Evolutionary conservation across 2,329 filamentous ascomycete genomes (phyloP), one percentile per base, ranked within the genome.

Genomic region (Claviceps citrina): DNA sequence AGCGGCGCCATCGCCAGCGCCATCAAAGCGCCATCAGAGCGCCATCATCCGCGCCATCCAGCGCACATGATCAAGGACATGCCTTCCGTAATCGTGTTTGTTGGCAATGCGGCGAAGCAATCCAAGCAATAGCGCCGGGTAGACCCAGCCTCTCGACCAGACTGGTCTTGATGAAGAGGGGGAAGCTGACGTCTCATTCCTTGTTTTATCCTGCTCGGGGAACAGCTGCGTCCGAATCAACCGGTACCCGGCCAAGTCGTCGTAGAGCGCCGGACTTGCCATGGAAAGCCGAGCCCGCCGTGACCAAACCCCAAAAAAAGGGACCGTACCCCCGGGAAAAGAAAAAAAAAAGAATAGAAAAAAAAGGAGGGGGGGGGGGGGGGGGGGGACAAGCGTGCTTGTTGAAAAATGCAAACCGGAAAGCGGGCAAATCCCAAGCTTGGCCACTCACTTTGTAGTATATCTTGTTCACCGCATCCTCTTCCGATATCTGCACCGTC

Each of bases 381-480:
- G n/a, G n/a, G n/a, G n/a, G n/a, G n/a, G n/a, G n/a, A n/a, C n/a
- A n/a, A n/a, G n/a, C n/a, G n/a, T n/a, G n/a, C n/a, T n/a, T n/a
- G n/a, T n/a, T n/a, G n/a, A n/a, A n/a, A n/a, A n/a, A n/a, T n/a
- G n/a, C n/a, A n/a, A n/a, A n/a, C n/a, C n/a, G 22, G 7, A 22
- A 9, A 13, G 13, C 8, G n/a, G 12, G 24, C 31, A 28, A 18
- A 39, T 18, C 26, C 18, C 28, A 19, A 15, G 22, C 10, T 15
- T 19, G 9, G 18, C 8, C 15, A 66, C 69, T 50, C 67, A 94
- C 89, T 84, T 98, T 98, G 77, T 95, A 98, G 56, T 80, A 78
- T 51, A 93, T 80, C 66, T 91, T 94, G 47, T 78, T 67, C 36
- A 67, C 64, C 13, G 67, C 64, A 41, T 38, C 26, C 24, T 45